phyloP scores from a whole-genome alignment of 768 basidiomycete genomes.

The Leucocoprinus birnbaumii region DNA sequence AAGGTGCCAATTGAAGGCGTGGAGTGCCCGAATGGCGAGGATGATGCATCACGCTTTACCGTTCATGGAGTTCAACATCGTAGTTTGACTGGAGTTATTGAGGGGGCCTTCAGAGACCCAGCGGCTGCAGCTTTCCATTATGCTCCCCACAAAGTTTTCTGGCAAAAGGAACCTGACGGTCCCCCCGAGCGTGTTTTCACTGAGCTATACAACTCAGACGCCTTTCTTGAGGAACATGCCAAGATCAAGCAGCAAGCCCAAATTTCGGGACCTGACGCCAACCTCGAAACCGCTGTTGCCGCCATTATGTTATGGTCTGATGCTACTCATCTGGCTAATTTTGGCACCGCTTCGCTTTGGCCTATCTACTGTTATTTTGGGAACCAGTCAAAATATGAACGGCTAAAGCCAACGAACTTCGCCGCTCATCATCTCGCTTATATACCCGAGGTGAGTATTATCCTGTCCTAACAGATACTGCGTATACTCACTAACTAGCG shows the following conservation, averaged over 20 bases:
- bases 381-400: conserved; percentile 35
- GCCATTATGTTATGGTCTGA: conserved; percentile 30
- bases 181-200: conserved; percentile 12
- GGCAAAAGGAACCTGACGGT: not conserved
- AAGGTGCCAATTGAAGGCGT: conserved; percentile 19
- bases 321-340: conserved; percentile 27
- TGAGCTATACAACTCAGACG: conserved; percentile 20
- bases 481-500: no score
- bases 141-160: conserved; percentile 14
- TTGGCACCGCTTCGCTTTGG: conserved; percentile 30
- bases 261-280: not conserved
- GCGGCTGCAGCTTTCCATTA: conserved; percentile 15
- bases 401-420: conserved; percentile 19
- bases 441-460: conserved; percentile 29
- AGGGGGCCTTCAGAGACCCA: conserved; percentile 9
- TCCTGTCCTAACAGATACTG: no score
- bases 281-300: conserved; percentile 18
- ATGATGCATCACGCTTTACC: conserved; percentile 15
- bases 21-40: conserved; percentile 14
- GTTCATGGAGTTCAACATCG: conserved; percentile 16
- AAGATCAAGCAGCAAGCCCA: not conserved
- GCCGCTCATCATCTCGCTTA: conserved; percentile 37
- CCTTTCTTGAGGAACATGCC: conserved; percentile 16
- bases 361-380: conserved; percentile 31
- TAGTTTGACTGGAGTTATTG: conserved; percentile 11